phyloP scores from a whole-genome alignment of 495 filamentous ascomycete genomes.

The Aspergillus mulundensis region DNA sequence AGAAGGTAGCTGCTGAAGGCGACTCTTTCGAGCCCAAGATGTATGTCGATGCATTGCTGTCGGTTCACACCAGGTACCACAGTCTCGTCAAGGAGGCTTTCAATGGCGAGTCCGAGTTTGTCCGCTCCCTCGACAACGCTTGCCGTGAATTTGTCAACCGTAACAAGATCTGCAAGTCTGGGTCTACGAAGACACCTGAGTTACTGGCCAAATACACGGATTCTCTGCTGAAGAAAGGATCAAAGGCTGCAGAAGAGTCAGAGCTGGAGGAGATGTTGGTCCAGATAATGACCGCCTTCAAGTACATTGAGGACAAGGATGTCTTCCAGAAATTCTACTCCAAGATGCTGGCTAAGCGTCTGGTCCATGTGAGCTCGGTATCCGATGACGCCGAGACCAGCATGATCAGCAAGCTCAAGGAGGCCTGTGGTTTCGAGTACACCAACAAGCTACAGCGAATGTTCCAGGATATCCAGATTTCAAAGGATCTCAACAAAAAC shows the following conservation, averaged over 20 bases:
- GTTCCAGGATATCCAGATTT: constrained; percentile 99
- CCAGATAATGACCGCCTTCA: constrained; percentile 99
- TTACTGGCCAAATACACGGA: constrained; percentile 96
- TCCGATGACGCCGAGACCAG: constrained; percentile 97
- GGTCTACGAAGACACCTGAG: constrained; percentile 89
- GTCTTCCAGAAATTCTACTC: constrained; percentile 99
- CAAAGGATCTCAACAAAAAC: constrained; percentile 86
- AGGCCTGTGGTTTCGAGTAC: constrained; percentile 97
- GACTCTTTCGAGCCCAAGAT: constrained; percentile 93
- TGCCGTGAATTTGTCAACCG: constrained; percentile 98
- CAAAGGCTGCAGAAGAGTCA: constrained; percentile 83
- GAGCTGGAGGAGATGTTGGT: constrained; percentile 85
- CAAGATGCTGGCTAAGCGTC: constrained; percentile 87
- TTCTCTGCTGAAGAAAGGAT: constrained; percentile 85
- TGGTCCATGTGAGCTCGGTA: constrained; percentile 90
- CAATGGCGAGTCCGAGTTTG: constrained; percentile 93
- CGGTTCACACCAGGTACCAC: constrained; percentile 90
- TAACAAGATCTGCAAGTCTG: constrained; percentile 89
- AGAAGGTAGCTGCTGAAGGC: constrained; percentile 84
- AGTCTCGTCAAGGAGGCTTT: constrained; percentile 89
- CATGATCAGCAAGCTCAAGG: constrained; percentile 99
- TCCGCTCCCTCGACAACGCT: constrained; percentile 92
- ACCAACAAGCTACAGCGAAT: constrained; percentile 99
- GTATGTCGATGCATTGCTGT: constrained; percentile 91
- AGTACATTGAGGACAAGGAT: constrained; percentile 99